Evolutionary conservation across 2,329 filamentous ascomycete genomes (phyloP).

Genomic region (Pyrenophora tritici-repentis): DNA sequence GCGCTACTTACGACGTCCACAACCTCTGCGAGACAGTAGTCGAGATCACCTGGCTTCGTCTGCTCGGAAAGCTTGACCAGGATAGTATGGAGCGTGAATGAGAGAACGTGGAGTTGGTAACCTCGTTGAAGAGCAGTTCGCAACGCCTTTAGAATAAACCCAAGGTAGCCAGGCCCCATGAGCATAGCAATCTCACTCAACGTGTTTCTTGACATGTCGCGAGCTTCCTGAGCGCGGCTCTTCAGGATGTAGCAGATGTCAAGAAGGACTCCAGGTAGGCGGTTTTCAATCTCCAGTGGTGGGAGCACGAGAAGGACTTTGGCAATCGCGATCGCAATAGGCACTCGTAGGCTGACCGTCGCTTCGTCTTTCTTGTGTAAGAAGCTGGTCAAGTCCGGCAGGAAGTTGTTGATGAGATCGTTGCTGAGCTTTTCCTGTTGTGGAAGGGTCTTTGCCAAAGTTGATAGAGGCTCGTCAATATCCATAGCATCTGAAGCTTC

Average conservation of each 20-base stretch:
- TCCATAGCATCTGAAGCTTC: slow-evolving; percentile 31
- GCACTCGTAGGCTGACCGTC: slow-evolving; percentile 89
- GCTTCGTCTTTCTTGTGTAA: slow-evolving; percentile 94
- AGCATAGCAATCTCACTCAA: slow-evolving; percentile 81
- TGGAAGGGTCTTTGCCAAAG: slow-evolving; percentile 69
- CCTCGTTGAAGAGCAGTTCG: slow-evolving; percentile 80
- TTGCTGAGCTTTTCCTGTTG: slow-evolving; percentile 67
- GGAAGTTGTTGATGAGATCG: slow-evolving; percentile 74
- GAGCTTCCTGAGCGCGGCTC: slow-evolving; percentile 83
- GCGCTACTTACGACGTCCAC: slow-evolving; percentile 64
- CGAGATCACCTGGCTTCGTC: slow-evolving; percentile 80
- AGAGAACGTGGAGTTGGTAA: slow-evolving; percentile 93
- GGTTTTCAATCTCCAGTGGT: slow-evolving; percentile 70
- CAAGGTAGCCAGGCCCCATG: slow-evolving; percentile 80
- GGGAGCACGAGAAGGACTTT: slow-evolving; percentile 85
- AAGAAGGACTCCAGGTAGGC: slow-evolving; percentile 81
- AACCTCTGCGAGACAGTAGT: slow-evolving; percentile 81
- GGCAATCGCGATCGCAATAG: slow-evolving; percentile 84
- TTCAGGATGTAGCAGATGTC: slow-evolving; percentile 93
- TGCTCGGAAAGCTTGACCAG: slow-evolving; percentile 74
- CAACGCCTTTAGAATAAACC: slow-evolving; percentile 91
- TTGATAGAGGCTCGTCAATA: slow-evolving; percentile 27
- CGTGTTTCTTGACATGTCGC: slow-evolving; percentile 89
- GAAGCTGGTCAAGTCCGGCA: slow-evolving; percentile 80
- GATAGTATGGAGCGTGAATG: slow-evolving; percentile 92